Base-by-base conservation (phyloP, 2,329 filamentous ascomycete genomes). In the Fusarium burgessii region DNA sequence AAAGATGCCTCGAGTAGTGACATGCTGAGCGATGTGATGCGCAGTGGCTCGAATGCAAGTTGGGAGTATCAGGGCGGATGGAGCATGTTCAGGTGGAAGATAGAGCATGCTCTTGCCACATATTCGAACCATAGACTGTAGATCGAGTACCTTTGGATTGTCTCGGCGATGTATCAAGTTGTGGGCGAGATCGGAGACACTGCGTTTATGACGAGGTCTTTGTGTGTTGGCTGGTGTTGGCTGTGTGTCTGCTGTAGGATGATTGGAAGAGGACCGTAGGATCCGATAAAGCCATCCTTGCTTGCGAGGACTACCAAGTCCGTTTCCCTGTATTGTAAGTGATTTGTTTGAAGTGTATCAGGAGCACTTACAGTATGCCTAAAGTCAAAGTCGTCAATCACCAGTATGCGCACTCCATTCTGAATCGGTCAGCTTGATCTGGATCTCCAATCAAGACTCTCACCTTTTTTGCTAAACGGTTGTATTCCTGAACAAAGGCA, bases 41-140 rank as follows among this genome's bases (percentile, higher is more conserved):
- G 87, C 89, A 12, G 88, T 89, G 13, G 90, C 90, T 46, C 90
- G 88, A 51, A 92, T 84, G 70, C 90, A 91, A 7, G 90, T 91
- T 12, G 90, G 90, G 33, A 92, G 79, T 20, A 87, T 80, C 29
- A 92, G 79, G 27, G 86, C 85, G 20, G 85, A 83, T 2, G 88
- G 85, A 6, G 89, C 82, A 72, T 90, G 88, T 57, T 90, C 88
- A 6, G 82, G 71, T 2, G 90, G 89, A 12, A 92, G 80, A 72
- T 89, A 88, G 50, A 92, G 80, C 33, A 87, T 79, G 75, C 88
- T 90, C 76, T 88, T 88, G 40, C 90, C 90, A 70, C 89, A 90
- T 33, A 92, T 78, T 14, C 89, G 85, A 20, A 91, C 85, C 72
- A 92, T 84, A n/a, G 86, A 84, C 59, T 87, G 83, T 1, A 92